A percentile compares a stretch with the other conserved stretches of the same genome.
Evolutionary conservation across 2,329 filamentous ascomycete genomes (phyloP).

Genomic region (Myriangium duriaei): DNA sequence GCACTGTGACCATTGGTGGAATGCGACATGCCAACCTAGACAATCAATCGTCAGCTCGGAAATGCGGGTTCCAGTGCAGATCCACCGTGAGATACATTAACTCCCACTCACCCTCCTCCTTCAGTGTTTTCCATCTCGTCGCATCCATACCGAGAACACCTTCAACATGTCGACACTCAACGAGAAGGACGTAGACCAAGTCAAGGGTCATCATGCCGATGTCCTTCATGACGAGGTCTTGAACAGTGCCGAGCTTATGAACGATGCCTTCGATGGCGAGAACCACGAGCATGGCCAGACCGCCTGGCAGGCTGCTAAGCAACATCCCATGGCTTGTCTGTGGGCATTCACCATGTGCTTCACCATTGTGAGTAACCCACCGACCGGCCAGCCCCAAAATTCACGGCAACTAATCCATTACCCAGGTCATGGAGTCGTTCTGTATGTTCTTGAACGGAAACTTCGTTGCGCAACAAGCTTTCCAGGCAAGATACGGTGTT

Average conservation of each 20-base stretch:
- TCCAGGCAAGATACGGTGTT: slow-evolving; percentile 37
- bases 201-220: slow-evolving; percentile 20
- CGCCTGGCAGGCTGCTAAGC: slow-evolving; percentile 37
- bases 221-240: slow-evolving; percentile 25
- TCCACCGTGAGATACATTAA: too few species aligned
- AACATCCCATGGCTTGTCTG: slow-evolving; percentile 40
- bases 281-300: slow-evolving; percentile 39
- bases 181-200: slow-evolving; percentile 15
- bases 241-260: slow-evolving; percentile 30
- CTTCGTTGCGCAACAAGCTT: slow-evolving; percentile 42
- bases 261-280: slow-evolving; percentile 46
- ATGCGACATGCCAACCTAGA: too few species aligned
- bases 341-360: slow-evolving; percentile 46
- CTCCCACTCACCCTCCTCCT: too few species aligned
- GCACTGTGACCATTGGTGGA: too few species aligned
- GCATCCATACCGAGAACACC: too few species aligned
- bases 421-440: slow-evolving; percentile 53
- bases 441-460: slow-evolving; percentile 49
- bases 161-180: background rate
- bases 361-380: slow-evolving; percentile 39
- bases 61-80: too few species aligned
- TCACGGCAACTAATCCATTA: slow-evolving; percentile 14
- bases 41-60: too few species aligned
- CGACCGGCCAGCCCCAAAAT: slow-evolving; percentile 1
- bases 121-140: too few species aligned